Evolutionary conservation across 169 alveolate genomes (phyloP).

Genomic region (Plasmodium malariae): DNA sequence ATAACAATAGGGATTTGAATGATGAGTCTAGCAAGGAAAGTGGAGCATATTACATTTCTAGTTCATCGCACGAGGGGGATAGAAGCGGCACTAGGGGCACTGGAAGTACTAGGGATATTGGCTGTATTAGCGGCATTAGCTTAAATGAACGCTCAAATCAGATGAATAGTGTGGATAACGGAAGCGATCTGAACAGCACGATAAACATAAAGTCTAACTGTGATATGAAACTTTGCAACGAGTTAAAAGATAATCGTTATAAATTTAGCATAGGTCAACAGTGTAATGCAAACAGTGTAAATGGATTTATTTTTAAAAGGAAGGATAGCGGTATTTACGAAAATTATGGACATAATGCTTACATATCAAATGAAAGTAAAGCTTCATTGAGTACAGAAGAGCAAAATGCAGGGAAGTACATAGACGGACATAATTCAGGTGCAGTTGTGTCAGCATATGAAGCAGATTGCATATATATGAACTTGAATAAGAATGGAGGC

Average conservation of each 20-base stretch:
- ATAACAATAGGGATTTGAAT: no score
- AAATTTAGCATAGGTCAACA: not conserved
- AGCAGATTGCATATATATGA: no score
- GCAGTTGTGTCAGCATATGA: no score
- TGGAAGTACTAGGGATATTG: no score
- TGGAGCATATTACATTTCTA: no score
- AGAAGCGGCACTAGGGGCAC: no score
- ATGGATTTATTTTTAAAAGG: not conserved
- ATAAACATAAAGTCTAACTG: not conserved
- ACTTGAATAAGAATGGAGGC: no score
- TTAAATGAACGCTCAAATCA: not conserved
- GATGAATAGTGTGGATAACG: not conserved
- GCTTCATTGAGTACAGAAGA: not conserved
- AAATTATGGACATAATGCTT: not conserved
- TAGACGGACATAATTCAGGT: no score
- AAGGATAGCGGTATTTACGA: not conserved
- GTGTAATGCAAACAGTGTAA: not conserved
- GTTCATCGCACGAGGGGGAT: no score
- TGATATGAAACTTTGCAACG: not conserved
- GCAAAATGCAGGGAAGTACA: not conserved
- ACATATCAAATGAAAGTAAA: not conserved
- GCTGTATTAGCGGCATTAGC: no score
- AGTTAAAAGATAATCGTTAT: not conserved
- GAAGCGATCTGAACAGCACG: slow-evolving; percentile 10
- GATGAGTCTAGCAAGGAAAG: no score